These are phyloP conservation scores for Erythrophleum ivorense DNA, from an alignment of 331 rosid genomes.

Conservation along the genomic window DNA sequence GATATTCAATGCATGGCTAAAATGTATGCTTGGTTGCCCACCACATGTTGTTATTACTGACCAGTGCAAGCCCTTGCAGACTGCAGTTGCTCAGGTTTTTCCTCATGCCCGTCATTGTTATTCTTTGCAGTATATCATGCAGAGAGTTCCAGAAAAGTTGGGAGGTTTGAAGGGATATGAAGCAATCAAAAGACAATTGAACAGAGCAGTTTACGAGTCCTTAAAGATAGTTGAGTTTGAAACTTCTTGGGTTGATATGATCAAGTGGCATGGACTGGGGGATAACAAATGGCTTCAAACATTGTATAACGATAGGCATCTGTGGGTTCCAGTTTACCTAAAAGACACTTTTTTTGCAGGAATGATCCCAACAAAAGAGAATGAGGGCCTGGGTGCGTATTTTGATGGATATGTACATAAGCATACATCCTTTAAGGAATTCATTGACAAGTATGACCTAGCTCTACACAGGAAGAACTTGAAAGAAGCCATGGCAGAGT, in stretches of 20 bases:
- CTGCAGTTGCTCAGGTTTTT: slow-evolving; percentile 67
- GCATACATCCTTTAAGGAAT: slow-evolving; percentile 75
- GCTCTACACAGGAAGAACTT: slow-evolving; percentile 70
- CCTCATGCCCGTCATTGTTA: slow-evolving; percentile 72
- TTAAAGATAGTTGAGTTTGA: slow-evolving; percentile 75
- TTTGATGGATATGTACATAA: slow-evolving; percentile 80
- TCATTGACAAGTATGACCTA: slow-evolving; percentile 75
- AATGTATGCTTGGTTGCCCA: slow-evolving; percentile 67
- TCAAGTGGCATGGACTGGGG: slow-evolving; percentile 56
- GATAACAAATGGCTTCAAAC: slow-evolving; percentile 73
- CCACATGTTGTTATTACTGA: slow-evolving; percentile 70
- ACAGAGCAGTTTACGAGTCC: slow-evolving; percentile 59
- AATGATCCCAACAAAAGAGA: slow-evolving; percentile 59
- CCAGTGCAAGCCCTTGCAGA: slow-evolving; percentile 66
- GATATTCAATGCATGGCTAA: slow-evolving; percentile 73
- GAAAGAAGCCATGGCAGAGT: slow-evolving; percentile 64
- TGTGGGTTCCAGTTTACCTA: slow-evolving; percentile 78
- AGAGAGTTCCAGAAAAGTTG: slow-evolving; percentile 75
- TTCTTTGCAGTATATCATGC: slow-evolving; percentile 66
- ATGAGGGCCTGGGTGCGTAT: slow-evolving; percentile 56
- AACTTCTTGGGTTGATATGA: slow-evolving; percentile 70
- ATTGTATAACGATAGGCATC: slow-evolving; percentile 58
- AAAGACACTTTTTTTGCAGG: slow-evolving; percentile 71
- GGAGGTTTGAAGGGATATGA: slow-evolving; percentile 83
- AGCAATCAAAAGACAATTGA: slow-evolving; percentile 59